Conservation (phyloP, 1,284 basidiomycete species). For the Sanguinoderma infundibulare region DNA sequence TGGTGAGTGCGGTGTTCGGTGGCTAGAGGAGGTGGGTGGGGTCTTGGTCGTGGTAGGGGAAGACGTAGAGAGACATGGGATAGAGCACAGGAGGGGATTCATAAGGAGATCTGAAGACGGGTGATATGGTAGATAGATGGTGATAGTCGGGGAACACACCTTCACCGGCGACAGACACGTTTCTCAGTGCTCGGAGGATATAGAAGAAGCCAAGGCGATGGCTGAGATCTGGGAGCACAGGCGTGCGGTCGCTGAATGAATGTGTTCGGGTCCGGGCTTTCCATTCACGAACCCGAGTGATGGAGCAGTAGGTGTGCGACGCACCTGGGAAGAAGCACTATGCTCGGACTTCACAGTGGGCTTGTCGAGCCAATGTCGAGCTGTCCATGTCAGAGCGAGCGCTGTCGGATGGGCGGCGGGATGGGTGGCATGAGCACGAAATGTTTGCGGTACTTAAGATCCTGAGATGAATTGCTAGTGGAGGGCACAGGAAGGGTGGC, state of each 20-base stretch:
- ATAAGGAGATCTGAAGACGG: background rate
- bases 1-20: too few species aligned
- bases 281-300: background rate
- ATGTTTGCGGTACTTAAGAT: too few species aligned
- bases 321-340: too few species aligned
- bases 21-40: background rate
- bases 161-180: background rate
- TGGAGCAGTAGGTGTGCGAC: background rate
- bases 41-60: background rate
- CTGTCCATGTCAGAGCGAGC: too few species aligned
- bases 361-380: too few species aligned
- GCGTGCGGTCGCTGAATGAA: background rate
- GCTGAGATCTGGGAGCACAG: background rate
- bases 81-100: background rate
- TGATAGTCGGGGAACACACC: background rate
- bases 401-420: too few species aligned
- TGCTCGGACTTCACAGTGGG: too few species aligned
- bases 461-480: too few species aligned
- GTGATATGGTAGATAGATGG: constrained; percentile 5
- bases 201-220: background rate
- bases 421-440: too few species aligned
- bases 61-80: background rate
- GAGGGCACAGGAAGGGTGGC: too few species aligned
- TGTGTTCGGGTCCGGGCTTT: background rate
- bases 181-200: background rate